Percentiles rank a stretch among this genome's conserved stretches.
These are phyloP conservation scores for Mucor velutinosus DNA, from an alignment of 371 early-diverging fungal species.

Conservation along the genomic window DNA sequence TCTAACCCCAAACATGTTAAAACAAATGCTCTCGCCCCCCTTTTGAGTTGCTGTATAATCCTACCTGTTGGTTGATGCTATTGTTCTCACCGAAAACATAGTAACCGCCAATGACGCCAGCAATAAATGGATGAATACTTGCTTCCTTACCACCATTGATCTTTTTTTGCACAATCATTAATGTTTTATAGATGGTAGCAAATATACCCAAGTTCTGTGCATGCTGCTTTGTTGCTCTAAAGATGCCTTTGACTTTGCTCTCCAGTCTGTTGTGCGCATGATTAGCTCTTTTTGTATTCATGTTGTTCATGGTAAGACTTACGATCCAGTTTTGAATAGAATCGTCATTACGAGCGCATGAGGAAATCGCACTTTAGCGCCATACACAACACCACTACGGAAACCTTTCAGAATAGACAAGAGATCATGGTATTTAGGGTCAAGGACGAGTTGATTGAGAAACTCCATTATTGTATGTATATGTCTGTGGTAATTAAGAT, in stretches of 20 bases:
- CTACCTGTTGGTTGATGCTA: slow-evolving; percentile 93
- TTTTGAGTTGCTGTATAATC: not conserved
- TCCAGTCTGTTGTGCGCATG: slow-evolving; percentile 46
- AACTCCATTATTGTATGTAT: slow-evolving; percentile 36
- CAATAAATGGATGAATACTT: slow-evolving; percentile 82
- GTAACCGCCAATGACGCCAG: slow-evolving; percentile 95
- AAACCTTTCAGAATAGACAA: slow-evolving; percentile 91
- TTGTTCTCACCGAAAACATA: slow-evolving; percentile 94
- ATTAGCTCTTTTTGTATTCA: not conserved
- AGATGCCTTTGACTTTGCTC: slow-evolving; percentile 75
- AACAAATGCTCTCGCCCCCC: not conserved
- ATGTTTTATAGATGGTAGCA: slow-evolving; percentile 91
- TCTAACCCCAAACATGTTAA: slow-evolving; percentile 53
- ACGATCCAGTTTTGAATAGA: slow-evolving; percentile 90
- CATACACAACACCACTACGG: slow-evolving; percentile 96
- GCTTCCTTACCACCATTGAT: slow-evolving; percentile 76
- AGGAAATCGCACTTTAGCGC: slow-evolving; percentile 95
- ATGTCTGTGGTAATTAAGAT: not conserved
- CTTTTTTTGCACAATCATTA: slow-evolving; percentile 75
- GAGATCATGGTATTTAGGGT: slow-evolving; percentile 79
- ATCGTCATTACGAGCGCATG: slow-evolving; percentile 98
- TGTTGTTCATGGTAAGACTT: slow-evolving; percentile 10
- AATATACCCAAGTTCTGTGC: slow-evolving; percentile 89
- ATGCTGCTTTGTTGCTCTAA: slow-evolving; percentile 90
- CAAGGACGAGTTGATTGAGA: slow-evolving; percentile 57